phyloP scores from a whole-genome alignment of 768 basidiomycete species.

The Naganishia kalamii region DNA sequence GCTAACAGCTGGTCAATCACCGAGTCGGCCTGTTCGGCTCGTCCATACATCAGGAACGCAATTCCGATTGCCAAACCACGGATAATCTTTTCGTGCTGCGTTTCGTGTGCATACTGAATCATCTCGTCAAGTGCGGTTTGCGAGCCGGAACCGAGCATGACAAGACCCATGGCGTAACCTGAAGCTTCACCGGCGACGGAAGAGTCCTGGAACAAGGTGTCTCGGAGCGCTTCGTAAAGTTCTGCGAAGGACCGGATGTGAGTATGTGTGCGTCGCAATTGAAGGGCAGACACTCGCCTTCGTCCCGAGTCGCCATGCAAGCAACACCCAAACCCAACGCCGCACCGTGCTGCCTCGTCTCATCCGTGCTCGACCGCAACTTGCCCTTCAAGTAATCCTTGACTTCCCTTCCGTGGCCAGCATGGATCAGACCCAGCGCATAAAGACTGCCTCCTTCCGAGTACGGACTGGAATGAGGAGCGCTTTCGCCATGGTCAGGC shows the following conservation, averaged over 20 bases:
- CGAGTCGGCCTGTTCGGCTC: constrained; percentile 85
- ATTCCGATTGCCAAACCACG: constrained; percentile 88
- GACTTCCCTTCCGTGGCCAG: constrained; percentile 72
- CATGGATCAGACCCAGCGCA: constrained; percentile 88
- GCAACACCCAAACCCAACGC: constrained; percentile 94
- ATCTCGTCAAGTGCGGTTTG: constrained; percentile 79
- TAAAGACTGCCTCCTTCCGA: constrained; percentile 95
- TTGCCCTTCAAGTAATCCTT: constrained; percentile 72
- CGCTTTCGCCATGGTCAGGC: constrained; percentile 54
- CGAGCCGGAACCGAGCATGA: constrained; percentile 92
- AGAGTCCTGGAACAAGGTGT: constrained; percentile 82
- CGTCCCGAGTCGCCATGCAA: constrained; percentile 83
- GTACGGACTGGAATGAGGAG: constrained; percentile 74
- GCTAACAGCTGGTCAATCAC: constrained; percentile 68
- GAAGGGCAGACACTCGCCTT: constrained; percentile 44
- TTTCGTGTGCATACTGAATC: constrained; percentile 91
- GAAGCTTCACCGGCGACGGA: constrained; percentile 93
- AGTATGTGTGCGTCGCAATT: neutral
- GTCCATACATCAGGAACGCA: constrained; percentile 84
- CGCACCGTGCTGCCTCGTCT: constrained; percentile 93
- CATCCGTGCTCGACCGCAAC: constrained; percentile 63
- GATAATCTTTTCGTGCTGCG: constrained; percentile 98
- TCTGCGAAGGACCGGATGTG: constrained; percentile 49
- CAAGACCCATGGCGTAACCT: constrained; percentile 94
- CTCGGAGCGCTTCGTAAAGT: constrained; percentile 85